These are phyloP conservation scores for Fraxinus xanthoxyloides DNA, from an alignment of 305 asterid species.

Conservation along the genomic window DNA sequence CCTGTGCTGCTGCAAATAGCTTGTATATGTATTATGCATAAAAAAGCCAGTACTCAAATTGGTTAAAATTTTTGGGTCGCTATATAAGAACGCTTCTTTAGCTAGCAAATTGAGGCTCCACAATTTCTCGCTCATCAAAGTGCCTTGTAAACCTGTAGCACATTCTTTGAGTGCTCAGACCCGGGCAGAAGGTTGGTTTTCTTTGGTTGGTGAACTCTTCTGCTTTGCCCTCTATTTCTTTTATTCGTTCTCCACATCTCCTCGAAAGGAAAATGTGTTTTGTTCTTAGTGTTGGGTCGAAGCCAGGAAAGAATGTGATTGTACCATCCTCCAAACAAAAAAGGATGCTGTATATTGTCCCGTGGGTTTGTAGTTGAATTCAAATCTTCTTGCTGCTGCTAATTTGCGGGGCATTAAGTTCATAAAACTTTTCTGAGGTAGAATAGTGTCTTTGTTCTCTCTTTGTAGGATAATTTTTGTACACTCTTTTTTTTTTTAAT, in stretches of 20 bases:
- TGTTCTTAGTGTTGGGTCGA: conserved; percentile 44
- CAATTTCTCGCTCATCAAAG: conserved; percentile 30
- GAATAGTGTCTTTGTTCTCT: conserved; percentile 32
- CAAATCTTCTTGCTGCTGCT: conserved; percentile 43
- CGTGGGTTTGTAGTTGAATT: conserved; percentile 40
- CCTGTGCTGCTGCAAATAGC: conserved; percentile 99
- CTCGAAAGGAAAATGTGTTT: conserved; percentile 35
- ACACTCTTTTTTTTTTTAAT: conserved; percentile 20
- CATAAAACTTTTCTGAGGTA: conserved; percentile 42
- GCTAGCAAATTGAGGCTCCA: conserved; percentile 31
- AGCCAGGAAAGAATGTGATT: conserved; percentile 46
- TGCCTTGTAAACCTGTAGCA: conserved; percentile 45
- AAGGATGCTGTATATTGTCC: conserved; percentile 39
- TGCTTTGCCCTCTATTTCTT: conserved; percentile 38
- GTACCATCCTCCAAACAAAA: conserved; percentile 46
- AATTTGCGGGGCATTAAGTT: conserved; percentile 58
- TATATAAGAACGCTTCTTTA: conserved; percentile 38
- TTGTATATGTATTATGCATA: conserved; percentile 97
- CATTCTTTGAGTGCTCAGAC: conserved; percentile 29
- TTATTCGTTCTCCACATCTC: conserved; percentile 32
- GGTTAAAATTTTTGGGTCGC: conserved; percentile 44
- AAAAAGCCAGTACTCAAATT: conserved; percentile 30
- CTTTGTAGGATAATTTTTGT: conserved; percentile 51
- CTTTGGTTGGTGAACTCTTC: conserved; percentile 32
- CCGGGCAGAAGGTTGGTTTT: conserved; percentile 28